These are phyloP conservation scores for Piloderma croceum DNA, from an alignment of 768 basidiomycete species.

Conservation along the genomic window DNA sequence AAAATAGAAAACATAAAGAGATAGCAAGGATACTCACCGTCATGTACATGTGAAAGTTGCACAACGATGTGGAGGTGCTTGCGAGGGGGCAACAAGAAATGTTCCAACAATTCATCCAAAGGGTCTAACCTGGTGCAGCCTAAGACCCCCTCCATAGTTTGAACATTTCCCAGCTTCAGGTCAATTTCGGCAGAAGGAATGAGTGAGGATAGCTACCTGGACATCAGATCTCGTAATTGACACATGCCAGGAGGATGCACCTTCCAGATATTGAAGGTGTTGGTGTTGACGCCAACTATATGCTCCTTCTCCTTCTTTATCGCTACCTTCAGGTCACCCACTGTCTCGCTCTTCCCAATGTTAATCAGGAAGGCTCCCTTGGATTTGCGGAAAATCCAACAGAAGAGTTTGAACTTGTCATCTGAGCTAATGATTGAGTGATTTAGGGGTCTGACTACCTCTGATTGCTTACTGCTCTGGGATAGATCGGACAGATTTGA, in stretches of 20 bases:
- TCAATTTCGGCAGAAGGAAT: slow-evolving; percentile 11
- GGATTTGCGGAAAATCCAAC: slow-evolving; percentile 12
- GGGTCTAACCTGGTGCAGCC: slow-evolving; percentile 6
- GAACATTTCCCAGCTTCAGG: too few relatives aligned
- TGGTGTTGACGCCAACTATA: slow-evolving; percentile 4
- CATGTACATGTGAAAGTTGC: too few relatives aligned
- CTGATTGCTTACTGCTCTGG: too few relatives aligned
- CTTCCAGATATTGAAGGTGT: slow-evolving; percentile 12
- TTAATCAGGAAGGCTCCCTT: slow-evolving; percentile 11
- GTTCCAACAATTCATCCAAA: slow-evolving; percentile 3
- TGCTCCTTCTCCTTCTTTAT: slow-evolving; percentile 12
- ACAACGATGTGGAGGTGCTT: slow-evolving; percentile 14
- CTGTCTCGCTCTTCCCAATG: slow-evolving; percentile 9
- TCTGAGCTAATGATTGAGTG: too few relatives aligned
- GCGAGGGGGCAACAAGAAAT: slow-evolving; percentile 9
- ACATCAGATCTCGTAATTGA: slow-evolving; percentile 8
- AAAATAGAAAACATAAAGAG: too few relatives aligned
- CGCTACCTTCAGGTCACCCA: slow-evolving; percentile 9
- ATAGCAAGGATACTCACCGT: too few relatives aligned
- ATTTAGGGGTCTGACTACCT: too few relatives aligned
- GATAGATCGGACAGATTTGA: too few relatives aligned
- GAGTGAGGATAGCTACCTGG: slow-evolving; percentile 10
- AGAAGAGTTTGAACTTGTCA: slow-evolving; percentile 16
- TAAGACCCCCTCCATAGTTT: slow-evolving; percentile 6
- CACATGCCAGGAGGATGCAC: slow-evolving; percentile 9